Evolutionary conservation across 169 alveolate species (phyloP), one percentile per base, ranked within the genome.

Genomic region (Plasmodium berghei): DNA sequence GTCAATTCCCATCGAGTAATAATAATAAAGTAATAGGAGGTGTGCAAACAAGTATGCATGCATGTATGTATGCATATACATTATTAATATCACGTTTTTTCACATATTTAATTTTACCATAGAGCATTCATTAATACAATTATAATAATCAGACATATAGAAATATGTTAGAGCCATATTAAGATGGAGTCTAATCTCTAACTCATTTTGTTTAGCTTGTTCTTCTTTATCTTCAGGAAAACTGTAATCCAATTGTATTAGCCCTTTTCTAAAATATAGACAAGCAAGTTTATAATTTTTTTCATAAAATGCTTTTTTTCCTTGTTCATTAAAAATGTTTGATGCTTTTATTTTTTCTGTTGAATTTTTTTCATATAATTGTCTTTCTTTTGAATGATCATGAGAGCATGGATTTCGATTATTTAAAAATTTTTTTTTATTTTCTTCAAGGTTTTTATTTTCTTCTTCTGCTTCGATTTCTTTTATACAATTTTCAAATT

Each of bases 381-480:
- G 90, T 83, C 90, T 83, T 83, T 83, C 90, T 62, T 83, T 83
- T 70, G 90, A 83, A 56, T 83, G 90, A 20, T 83, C 90, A 69
- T 83, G 90, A 18, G 86, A 28, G 18, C 90, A 83, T 42, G 86
- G 85, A 42, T 83, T 70, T 34, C 72, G 54, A 52, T 61, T 55
- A 83, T 48, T 83, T 22, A 69, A 22, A 28, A 55, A 26, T 8
- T 42, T 16, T 1, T 67, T 61, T 16, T 83, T 70, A n/a, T 83
- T 67, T 67, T 83, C 72, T 49, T 83, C 72, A 10, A 14, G 46
- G 9, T 54, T 18, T 72, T 55, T 52, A 24, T 83, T 45, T 72
- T 83, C 86, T 34, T 83, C 90, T 55, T 83, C 83, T 12, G 67
- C 73, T 14, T 83, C 90, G 26, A 83, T 70, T 67, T 83, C 86